A percentile compares a stretch with the other conserved stretches of the same genome.
Conservation (phyloP, 805 yeast genomes). For the Suhomyces emberorum region DNA sequence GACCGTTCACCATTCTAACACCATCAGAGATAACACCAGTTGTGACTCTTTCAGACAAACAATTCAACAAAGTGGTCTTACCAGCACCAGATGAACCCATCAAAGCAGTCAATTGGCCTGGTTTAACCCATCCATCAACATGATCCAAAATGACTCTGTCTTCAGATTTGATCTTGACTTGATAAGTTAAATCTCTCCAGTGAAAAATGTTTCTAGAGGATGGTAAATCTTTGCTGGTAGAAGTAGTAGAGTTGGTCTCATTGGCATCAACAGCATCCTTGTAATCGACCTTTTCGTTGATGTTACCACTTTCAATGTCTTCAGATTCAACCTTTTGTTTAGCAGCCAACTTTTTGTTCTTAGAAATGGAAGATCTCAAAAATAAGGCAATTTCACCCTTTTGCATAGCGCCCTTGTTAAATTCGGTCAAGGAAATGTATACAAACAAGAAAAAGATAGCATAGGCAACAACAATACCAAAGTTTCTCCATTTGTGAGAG, state of each 20-base stretch:
- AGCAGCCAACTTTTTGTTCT: conserved; percentile 40
- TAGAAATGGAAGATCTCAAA: conserved; percentile 47
- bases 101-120: conserved; percentile 76
- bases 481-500: conserved; percentile 59
- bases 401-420: conserved; percentile 59
- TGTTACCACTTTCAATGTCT: conserved; percentile 23
- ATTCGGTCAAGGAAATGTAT: conserved; percentile 55
- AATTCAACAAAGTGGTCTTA: conserved; percentile 43
- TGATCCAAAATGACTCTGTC: conserved; percentile 57
- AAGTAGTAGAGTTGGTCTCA: conserved; percentile 11
- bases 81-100: conserved; percentile 55
- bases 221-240: conserved; percentile 12
- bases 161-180: conserved; percentile 59
- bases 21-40: conserved; percentile 25
- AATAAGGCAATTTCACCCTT: conserved; percentile 70
- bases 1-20: conserved; percentile 35
- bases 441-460: conserved; percentile 50
- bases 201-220: conserved; percentile 54
- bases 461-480: conserved; percentile 60
- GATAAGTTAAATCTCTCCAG: conserved; percentile 75
- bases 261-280: conserved; percentile 29
- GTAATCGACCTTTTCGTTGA: conserved; percentile 17
- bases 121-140: conserved; percentile 82
- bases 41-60: conserved; percentile 28
- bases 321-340: conserved; percentile 16